Evolutionary conservation across 441 rosid species (phyloP), one percentile per base, ranked within the genome.

Genomic region (Pelargonium myrrhifolium): DNA sequence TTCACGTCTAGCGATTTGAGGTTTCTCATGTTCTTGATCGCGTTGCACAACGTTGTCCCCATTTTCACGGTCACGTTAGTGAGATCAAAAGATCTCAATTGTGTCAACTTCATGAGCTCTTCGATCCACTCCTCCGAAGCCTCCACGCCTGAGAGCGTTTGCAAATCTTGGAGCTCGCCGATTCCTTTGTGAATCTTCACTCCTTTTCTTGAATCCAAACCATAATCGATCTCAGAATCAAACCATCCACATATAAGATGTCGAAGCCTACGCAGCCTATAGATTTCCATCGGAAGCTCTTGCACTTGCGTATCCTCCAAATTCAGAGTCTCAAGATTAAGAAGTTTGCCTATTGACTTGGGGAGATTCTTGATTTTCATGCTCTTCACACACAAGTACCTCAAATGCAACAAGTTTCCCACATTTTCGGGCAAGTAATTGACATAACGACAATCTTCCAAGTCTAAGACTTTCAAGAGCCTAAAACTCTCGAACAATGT

Each of bases 341-440:
- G 64, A 43, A 67, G 65, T 49, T 72, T 40, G 9, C 9, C 68
- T 1, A 72, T 39, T 62, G 71, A 53, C 64, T 67, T 67, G 31
- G 75, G 75, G 14, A 72, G 63, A 15, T 2, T 37, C 53, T 67
- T 39, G 3, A 72, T 55, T 10, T 62, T 15, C n/a, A 67, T 72
- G 10, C 51, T 47, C 42, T 22, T 21, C 10, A 62, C 39, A 60
- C 65, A 59, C 3, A 72, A 45, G 21, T 51, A 72, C 15, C 26
- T 62, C 59, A 62, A 40, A 62, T 72, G 67, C 28, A 72, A 53
- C 0, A 72, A 26, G 31, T 51, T 62, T 24, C 75, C 75, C 9
- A 72, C 12, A 17, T 43, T 71, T 9, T 62, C 65, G 8, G 68
- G 73, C 14, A 70, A 37, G 20, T 51, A 1, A 18, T 18, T 1